Conservation (phyloP, 495 filamentous ascomycete genomes). For the Diplogelasinospora grovesii region DNA sequence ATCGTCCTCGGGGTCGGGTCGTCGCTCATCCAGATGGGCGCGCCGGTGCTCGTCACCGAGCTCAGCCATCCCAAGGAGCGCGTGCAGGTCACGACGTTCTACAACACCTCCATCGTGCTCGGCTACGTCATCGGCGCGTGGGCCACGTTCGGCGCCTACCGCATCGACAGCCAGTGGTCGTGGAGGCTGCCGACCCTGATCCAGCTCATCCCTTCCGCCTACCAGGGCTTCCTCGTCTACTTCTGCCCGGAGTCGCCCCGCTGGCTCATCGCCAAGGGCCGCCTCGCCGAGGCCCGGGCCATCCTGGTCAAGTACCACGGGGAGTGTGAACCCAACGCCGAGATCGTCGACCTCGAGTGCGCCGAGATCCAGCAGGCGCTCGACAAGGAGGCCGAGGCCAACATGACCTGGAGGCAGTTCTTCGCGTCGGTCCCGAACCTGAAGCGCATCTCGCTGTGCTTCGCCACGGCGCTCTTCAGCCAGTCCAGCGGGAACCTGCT, state of each 20-base stretch:
- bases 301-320: constrained; percentile 53
- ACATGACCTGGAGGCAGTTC: constrained; percentile 47
- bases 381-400: constrained; percentile 40
- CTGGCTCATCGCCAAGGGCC: constrained; percentile 40
- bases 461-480: constrained; percentile 46
- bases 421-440: constrained; percentile 45
- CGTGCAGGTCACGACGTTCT: constrained; percentile 52
- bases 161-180: constrained; percentile 47
- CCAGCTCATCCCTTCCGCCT: constrained; percentile 41
- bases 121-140: constrained; percentile 51
- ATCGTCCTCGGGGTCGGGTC: constrained; percentile 57
- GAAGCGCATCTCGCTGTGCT: constrained; percentile 42
- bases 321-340: constrained; percentile 44
- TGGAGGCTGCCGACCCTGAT: constrained; percentile 55
- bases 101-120: constrained; percentile 54
- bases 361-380: constrained; percentile 51
- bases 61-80: constrained; percentile 54
- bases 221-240: constrained; percentile 46
- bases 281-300: constrained; percentile 44
- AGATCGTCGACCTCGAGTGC: constrained; percentile 47
- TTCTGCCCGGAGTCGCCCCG: constrained; percentile 47
- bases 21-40: constrained; percentile 54
- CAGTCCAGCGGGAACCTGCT: constrained; percentile 55
- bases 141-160: constrained; percentile 49
- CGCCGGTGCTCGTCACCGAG: constrained; percentile 53